Conservation (phyloP, 345 rosid species). For the Toxicodendron radicans region DNA sequence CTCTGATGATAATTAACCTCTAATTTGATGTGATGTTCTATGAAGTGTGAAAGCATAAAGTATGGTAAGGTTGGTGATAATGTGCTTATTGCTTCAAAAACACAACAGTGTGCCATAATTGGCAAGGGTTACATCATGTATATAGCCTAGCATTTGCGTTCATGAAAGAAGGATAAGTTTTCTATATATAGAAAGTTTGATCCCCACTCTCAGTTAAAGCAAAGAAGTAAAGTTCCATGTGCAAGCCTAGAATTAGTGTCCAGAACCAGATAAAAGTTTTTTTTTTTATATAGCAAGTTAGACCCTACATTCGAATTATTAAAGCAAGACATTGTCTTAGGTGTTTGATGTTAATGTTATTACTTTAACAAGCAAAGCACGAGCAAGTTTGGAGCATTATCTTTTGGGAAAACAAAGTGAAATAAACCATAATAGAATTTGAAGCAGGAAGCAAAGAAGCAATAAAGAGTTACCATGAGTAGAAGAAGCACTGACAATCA, state of each 20-base stretch:
- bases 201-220: neutral
- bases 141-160: neutral
- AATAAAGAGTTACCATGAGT: constrained; percentile 9
- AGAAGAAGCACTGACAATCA: constrained; percentile 1
- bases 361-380: neutral
- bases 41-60: neutral
- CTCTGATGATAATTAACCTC: neutral
- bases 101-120: neutral
- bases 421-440: neutral
- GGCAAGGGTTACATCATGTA: too few species aligned
- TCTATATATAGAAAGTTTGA: neutral
- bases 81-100: neutral
- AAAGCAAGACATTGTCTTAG: neutral
- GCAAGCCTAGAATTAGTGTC: too few species aligned
- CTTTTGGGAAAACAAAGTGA: neutral
- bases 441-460: neutral
- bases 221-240: neutral
- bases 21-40: neutral
- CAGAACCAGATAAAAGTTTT: neutral
- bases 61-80: neutral
- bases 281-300: neutral
- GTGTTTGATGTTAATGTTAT: neutral
- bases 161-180: neutral
- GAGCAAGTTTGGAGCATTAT: neutral
- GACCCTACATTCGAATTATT: too few species aligned